Evolutionary conservation across 306 rosid species (phyloP), one percentile per base, ranked within the genome.

Genomic region (Benincasa hispida): DNA sequence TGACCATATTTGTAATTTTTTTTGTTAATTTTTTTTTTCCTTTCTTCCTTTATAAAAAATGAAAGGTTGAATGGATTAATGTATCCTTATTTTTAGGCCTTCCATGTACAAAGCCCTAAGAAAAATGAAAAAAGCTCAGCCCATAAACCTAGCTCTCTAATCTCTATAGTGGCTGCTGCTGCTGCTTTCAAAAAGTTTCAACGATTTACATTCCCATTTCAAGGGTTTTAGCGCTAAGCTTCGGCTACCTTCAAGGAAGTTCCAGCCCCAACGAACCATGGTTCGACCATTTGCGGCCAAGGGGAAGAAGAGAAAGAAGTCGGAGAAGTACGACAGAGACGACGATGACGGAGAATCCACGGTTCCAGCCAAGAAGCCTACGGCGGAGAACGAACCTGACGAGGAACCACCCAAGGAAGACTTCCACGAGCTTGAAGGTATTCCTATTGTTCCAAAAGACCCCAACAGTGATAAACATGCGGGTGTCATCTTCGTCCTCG

Each of bases 401-500:
- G 82, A 37, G 35, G 67, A 75, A 15, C 63, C 60, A 25, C 61
- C 67, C 55, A 50, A 72, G 32, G 75, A 35, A 24, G 66, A 47
- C 5, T 34, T 58, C n/a, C 77, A 35, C 57, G 88, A 85, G 35
- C 81, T 89, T 45, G 88, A 84, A 45, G 91, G 93, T 35, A 89
- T 89, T 56, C 89, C 91, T 1, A 41, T 85, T 17, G 82, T 76
- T 61, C 88, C 89, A 10, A 76, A 37, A 35, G 75, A 74, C 14
- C 74, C 58, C 25, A 79, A 75, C 18, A 73, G 32, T n/a, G 74
- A 75, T 37, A 85, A 59, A 28, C 75, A 59, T 22, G 82, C 90
- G 17, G 87, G 86, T 53, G 90, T 86, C 18, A 82, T 86, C 39
- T 93, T 90, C 70, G 73, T 93, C 66, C 98, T 93, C 15, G 97